These are phyloP conservation scores for Trichoderma pleuroti DNA, from an alignment of 2,329 filamentous ascomycete species.

Conservation along the genomic window DNA sequence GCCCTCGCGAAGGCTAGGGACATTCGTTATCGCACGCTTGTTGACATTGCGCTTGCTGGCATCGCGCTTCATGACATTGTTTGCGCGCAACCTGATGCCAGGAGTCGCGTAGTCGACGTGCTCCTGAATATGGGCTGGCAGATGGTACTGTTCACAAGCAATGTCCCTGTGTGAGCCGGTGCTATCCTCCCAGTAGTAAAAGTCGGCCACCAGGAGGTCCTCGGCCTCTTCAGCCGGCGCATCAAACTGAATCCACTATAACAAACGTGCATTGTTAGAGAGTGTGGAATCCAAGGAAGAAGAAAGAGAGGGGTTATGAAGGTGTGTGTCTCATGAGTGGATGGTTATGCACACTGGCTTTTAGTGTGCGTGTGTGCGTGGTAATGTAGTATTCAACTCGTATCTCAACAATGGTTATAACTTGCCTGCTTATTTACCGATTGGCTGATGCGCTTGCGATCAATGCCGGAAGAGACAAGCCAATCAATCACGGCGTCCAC, in stretches of 20 bases:
- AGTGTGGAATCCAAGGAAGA: background rate
- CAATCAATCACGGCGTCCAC: slow-evolving; percentile 50
- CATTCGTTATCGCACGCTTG: background rate
- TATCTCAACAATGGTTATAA: background rate
- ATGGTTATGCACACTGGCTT: background rate
- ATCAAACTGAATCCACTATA: slow-evolving; percentile 32
- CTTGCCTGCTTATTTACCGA: slow-evolving; percentile 40
- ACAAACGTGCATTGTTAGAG: background rate
- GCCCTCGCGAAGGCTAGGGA: background rate
- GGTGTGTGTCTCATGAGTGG: background rate
- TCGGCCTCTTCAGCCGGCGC: slow-evolving; percentile 36
- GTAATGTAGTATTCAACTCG: background rate
- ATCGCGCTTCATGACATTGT: background rate
- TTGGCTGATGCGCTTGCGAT: slow-evolving; percentile 41
- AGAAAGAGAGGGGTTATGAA: background rate
- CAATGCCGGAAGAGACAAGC: slow-evolving; percentile 50
- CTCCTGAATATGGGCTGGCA: background rate
- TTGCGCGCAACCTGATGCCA: background rate
- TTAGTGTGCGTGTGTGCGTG: background rate
- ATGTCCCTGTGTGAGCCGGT: slow-evolving; percentile 29
- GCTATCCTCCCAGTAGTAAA: slow-evolving; percentile 47
- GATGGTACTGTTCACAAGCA: slow-evolving; percentile 28
- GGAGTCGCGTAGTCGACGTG: slow-evolving; percentile 7
- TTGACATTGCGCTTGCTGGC: background rate
- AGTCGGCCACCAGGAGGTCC: slow-evolving; percentile 49